Conservation (phyloP, 2,329 filamentous ascomycete species). For the Anthostomella pinea region DNA sequence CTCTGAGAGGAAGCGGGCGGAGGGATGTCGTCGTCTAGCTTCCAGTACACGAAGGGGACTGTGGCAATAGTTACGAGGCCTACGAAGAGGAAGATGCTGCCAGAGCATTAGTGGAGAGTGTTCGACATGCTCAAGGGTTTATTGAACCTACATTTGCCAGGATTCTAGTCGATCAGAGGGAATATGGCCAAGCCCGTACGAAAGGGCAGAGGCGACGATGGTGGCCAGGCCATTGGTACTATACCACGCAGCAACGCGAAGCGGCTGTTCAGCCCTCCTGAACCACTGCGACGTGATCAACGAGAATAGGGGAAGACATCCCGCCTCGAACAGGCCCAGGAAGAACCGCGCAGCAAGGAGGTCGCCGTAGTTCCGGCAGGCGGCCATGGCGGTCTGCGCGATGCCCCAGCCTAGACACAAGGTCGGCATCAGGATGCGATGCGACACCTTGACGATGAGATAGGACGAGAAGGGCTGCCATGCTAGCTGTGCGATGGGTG, state of each 20-base stretch:
- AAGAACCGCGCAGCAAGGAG: conserved; percentile 53
- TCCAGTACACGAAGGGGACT: conserved; percentile 56
- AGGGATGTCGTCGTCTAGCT: conserved; percentile 57
- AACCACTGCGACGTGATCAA: conserved; percentile 63
- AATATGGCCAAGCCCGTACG: conserved; percentile 57
- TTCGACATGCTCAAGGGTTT: background rate
- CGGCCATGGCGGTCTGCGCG: conserved; percentile 50
- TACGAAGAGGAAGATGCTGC: conserved; percentile 57
- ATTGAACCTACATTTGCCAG: conserved; percentile 39
- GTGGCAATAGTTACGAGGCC: conserved; percentile 59
- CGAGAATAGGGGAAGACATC: conserved; percentile 49
- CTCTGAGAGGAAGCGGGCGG: conserved; percentile 56
- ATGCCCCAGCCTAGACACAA: conserved; percentile 52
- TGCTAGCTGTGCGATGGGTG: conserved; percentile 53
- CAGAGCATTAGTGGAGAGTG: background rate
- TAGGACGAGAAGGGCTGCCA: conserved; percentile 51
- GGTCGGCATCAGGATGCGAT: conserved; percentile 56
- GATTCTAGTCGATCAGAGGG: conserved; percentile 39
- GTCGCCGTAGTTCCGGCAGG: conserved; percentile 46
- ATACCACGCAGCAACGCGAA: conserved; percentile 57
- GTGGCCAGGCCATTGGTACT: conserved; percentile 59
- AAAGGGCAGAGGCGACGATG: conserved; percentile 36
- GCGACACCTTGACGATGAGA: conserved; percentile 57
- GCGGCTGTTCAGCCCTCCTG: conserved; percentile 55
- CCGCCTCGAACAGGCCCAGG: conserved; percentile 54